Percentiles rank a stretch among this genome's conserved stretches.
Conservation (phyloP, 306 rosid species). For the Medicago arabica region DNA sequence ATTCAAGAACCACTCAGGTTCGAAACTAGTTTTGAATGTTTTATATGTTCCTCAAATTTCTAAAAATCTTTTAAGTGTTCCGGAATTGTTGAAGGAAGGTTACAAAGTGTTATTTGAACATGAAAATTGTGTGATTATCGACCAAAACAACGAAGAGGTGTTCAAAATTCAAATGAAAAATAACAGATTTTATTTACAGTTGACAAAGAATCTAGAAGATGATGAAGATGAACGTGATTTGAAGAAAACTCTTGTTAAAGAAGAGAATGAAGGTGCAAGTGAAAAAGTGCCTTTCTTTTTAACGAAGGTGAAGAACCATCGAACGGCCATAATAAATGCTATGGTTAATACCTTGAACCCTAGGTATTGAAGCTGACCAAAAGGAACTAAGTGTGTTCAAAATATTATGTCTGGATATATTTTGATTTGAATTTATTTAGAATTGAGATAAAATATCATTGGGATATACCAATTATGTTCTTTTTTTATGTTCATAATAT, state of each 20-base stretch:
- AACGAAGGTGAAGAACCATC: background rate
- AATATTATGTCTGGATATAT: no score
- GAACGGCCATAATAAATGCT: background rate
- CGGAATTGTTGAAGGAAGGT: background rate
- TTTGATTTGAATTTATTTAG: no score
- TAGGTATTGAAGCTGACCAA: background rate
- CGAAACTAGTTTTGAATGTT: background rate
- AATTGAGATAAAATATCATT: no score
- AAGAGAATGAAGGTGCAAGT: background rate
- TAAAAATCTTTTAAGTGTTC: background rate
- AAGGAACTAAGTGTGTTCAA: no score
- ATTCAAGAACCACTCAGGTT: background rate
- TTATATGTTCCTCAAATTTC: background rate
- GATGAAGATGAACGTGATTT: background rate
- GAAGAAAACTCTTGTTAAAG: background rate
- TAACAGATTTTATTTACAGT: background rate
- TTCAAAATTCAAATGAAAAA: background rate
- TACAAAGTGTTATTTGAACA: constrained; percentile 1
- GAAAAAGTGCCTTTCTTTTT: background rate
- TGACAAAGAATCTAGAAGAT: background rate
- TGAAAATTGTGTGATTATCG: background rate
- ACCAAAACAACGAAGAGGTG: background rate
- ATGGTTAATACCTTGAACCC: background rate
- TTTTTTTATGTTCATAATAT: no score
- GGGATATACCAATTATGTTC: no score